These are phyloP conservation scores for Pleurotus eryngii DNA, from an alignment of 768 basidiomycete genomes.

Conservation along the genomic window DNA sequence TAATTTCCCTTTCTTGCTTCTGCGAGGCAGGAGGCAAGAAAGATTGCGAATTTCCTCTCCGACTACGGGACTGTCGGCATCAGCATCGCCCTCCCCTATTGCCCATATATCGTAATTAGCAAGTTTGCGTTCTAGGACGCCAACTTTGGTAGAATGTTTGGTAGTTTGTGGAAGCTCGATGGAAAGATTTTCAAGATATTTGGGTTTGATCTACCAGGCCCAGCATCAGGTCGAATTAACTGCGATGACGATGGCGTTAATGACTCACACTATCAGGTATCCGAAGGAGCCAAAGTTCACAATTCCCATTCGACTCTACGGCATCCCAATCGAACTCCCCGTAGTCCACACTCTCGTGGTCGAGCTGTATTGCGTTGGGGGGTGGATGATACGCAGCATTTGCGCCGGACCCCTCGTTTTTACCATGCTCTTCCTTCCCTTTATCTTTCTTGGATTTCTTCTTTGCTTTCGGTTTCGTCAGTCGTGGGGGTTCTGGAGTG, in stretches of 20 bases:
- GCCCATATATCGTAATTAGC: conserved; percentile 66
- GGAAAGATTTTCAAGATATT: conserved; percentile 52
- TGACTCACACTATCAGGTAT: conserved; percentile 61
- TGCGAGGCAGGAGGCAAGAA: conserved; percentile 63
- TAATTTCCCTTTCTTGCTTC: conserved; percentile 54
- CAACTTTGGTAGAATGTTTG: conserved; percentile 36
- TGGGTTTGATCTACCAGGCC: conserved; percentile 56
- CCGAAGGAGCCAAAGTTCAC: conserved; percentile 71
- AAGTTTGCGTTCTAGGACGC: conserved; percentile 50
- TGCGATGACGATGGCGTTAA: not conserved
- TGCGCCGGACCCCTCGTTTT: conserved; percentile 52
- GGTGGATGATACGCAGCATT: conserved; percentile 65
- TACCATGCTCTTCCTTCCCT: conserved; percentile 17
- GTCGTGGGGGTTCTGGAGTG: conserved; percentile 12
- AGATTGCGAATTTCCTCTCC: conserved; percentile 65
- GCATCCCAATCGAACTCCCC: conserved; percentile 69
- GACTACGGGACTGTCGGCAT: conserved; percentile 31
- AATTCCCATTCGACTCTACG: conserved; percentile 49
- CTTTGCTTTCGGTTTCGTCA: conserved; percentile 6
- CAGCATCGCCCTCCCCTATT: conserved; percentile 37
- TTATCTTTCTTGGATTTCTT: conserved; percentile 13
- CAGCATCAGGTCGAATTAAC: not conserved
- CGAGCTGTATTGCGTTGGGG: conserved; percentile 43
- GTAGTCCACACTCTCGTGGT: conserved; percentile 38
- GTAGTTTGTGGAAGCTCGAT: conserved; percentile 43